Evolutionary conservation across 169 alveolate species (phyloP).

Genomic region (Eimeria praecox): DNA sequence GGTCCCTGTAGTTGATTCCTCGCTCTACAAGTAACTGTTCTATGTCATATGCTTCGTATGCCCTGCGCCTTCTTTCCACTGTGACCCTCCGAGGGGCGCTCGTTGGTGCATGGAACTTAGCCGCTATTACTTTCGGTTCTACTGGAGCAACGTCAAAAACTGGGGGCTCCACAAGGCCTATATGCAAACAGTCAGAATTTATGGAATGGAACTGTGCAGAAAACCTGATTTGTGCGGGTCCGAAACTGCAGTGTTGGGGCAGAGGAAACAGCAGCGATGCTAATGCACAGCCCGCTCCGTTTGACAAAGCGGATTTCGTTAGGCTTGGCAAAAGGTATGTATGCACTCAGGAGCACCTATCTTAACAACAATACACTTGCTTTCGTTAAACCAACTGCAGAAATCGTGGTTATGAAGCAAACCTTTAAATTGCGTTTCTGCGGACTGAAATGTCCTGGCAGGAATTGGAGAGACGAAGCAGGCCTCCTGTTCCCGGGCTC

Average conservation of each 20-base stretch:
- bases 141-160: slow-evolving; percentile 56
- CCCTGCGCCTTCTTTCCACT: slow-evolving; percentile 89
- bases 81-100: slow-evolving; percentile 96
- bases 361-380: neutral
- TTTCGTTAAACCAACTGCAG: neutral
- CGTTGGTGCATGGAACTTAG: slow-evolving; percentile 93
- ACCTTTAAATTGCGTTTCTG: slow-evolving; percentile 49
- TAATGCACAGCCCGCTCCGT: neutral
- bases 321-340: neutral
- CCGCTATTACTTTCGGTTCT: slow-evolving; percentile 94
- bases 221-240: neutral
- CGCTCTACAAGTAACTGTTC: slow-evolving; percentile 90
- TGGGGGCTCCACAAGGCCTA: slow-evolving; percentile 46
- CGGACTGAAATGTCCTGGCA: slow-evolving; percentile 44
- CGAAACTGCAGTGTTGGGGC: neutral
- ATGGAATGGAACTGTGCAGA: neutral
- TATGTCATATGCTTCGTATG: slow-evolving; percentile 91
- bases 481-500: slow-evolving; percentile 53
- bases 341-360: neutral
- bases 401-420: neutral
- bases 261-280: neutral
- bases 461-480: slow-evolving; percentile 17
- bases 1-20: slow-evolving; percentile 91
- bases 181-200: neutral
- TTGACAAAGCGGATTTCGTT: neutral